These are phyloP conservation scores for Cercospora sp. DNA, from an alignment of 2,329 filamentous ascomycete species.

Conservation along the genomic window DNA sequence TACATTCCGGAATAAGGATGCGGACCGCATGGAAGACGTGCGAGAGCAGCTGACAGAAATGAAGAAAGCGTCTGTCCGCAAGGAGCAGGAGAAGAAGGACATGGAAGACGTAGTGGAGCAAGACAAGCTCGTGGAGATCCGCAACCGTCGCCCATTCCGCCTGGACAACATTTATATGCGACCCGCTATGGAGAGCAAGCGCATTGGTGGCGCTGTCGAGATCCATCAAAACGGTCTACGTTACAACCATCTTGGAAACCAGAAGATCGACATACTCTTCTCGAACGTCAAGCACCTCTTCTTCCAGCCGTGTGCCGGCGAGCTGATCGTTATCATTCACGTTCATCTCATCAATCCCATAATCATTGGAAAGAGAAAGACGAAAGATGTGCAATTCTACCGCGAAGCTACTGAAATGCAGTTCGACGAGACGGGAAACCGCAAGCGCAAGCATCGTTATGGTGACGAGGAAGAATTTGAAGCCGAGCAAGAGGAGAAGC, in stretches of 20 bases:
- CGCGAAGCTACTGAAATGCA: constrained; percentile 97
- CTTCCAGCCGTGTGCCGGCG: constrained; percentile 95
- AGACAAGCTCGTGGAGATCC: constrained; percentile 91
- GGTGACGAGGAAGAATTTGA: constrained; percentile 99
- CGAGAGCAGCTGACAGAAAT: constrained; percentile 92
- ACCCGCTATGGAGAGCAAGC: constrained; percentile 93
- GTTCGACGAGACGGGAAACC: constrained; percentile 97
- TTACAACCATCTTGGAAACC: constrained; percentile 79
- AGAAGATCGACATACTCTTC: constrained; percentile 90
- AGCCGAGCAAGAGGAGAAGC: constrained; percentile 93
- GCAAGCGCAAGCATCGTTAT: constrained; percentile 95
- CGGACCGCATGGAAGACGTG: constrained; percentile 85
- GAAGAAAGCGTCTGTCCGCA: constrained; percentile 87
- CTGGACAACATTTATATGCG: constrained; percentile 95
- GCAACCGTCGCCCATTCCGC: constrained; percentile 87
- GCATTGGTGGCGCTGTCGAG: constrained; percentile 91
- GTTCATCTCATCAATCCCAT: constrained; percentile 98
- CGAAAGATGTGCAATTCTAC: constrained; percentile 97
- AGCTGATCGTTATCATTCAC: constrained; percentile 96
- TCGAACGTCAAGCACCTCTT: constrained; percentile 98
- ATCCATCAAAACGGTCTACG: constrained; percentile 99
- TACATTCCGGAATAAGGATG: constrained; percentile 89
- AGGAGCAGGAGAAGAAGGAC: constrained; percentile 98
- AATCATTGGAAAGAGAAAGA: constrained; percentile 98
- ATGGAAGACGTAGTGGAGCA: constrained; percentile 99